Base-by-base conservation (phyloP, 306 rosid species). In the Vigna hirtella region DNA sequence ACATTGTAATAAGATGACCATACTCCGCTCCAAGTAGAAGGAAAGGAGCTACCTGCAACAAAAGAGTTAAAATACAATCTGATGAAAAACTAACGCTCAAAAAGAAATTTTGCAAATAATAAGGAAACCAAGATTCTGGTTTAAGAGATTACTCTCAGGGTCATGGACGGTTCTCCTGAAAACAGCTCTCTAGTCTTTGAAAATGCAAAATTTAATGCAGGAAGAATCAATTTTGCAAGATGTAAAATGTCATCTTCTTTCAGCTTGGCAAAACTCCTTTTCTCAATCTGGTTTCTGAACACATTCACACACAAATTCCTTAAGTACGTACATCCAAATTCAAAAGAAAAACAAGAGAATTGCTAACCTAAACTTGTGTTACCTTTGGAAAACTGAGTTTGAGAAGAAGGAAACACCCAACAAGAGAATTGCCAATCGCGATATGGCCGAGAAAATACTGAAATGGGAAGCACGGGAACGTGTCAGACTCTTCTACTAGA, bases 161-260 rank as follows among this genome's bases (percentile, higher is more conserved):
- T 95, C 91, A 84, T 91, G 81, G 89, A 84, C 45, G 99, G 91
- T 82, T 93, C 97, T 82, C 98, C 98, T 1, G 96, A 89, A 85
- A 93, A 95, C 72, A 87, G 75, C 66, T 81, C 87, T 77, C 87
- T 86, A 13, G 84, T 82, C 88, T 85, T 93, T 63, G 87, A 85
- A 65, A 88, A 64, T 66, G 88, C 88, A 73, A 95, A 84, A 78
- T 95, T 95, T 50, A 84, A 65, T 67, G 89, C 80, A 22, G 98
- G 96, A 84, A 91, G 97, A 79, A 91, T 79, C 80, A 83, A 40
- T 80, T 90, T 91, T 53, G 91, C 90, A 49, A 88, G 74, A 61
- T 86, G 88, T 24, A 91, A 77, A 81, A 95, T 81, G 77, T 91
- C 99, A 45, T 83, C 89, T 82, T 95, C 99, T 86, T 82, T 90